A percentile compares a stretch with the other conserved stretches of the same genome.
phyloP scores from a whole-genome alignment of 1,139 yeast species.

The Hansenula lynferdii region DNA sequence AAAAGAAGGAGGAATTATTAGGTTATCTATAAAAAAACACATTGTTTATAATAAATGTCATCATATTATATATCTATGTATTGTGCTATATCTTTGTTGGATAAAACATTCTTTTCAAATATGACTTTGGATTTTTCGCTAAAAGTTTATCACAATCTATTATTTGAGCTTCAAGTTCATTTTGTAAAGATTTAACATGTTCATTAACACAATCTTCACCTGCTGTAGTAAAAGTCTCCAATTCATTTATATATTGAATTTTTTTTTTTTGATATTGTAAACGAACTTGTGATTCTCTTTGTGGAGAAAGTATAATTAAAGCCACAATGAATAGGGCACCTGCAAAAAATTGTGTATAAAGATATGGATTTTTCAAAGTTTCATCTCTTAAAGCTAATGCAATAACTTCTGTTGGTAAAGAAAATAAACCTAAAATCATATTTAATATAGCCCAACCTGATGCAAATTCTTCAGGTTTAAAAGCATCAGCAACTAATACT shows the following conservation, averaged over 20 bases:
- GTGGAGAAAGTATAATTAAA: conserved; percentile 2
- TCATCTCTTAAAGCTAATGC: conserved; percentile 41
- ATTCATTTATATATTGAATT: background rate
- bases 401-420: conserved; percentile 39
- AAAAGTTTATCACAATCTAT: conserved; percentile 4
- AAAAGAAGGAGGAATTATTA: background rate
- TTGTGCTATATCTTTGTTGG: conserved; percentile 13
- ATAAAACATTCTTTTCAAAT: conserved; percentile 13
- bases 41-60: too few relatives aligned
- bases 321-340: conserved; percentile 38
- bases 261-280: background rate
- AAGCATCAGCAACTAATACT: conserved; percentile 51
- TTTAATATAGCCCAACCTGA: conserved; percentile 57
- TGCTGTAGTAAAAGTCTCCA: background rate
- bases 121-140: conserved; percentile 2
- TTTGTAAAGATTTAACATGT: background rate
- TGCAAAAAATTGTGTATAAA: conserved; percentile 54
- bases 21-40: too few relatives aligned
- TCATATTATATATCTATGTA: too few relatives aligned
- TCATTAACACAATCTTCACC: background rate
- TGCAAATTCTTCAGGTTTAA: conserved; percentile 40
- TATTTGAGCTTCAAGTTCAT: background rate
- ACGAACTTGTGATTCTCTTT: conserved; percentile 4
- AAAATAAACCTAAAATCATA: conserved; percentile 35
- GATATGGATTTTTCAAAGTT: conserved; percentile 36